Percentiles rank a stretch among this genome's conserved stretches.
These are phyloP conservation scores for Hericium rajendrae DNA, from an alignment of 768 basidiomycete genomes.

Conservation along the genomic window DNA sequence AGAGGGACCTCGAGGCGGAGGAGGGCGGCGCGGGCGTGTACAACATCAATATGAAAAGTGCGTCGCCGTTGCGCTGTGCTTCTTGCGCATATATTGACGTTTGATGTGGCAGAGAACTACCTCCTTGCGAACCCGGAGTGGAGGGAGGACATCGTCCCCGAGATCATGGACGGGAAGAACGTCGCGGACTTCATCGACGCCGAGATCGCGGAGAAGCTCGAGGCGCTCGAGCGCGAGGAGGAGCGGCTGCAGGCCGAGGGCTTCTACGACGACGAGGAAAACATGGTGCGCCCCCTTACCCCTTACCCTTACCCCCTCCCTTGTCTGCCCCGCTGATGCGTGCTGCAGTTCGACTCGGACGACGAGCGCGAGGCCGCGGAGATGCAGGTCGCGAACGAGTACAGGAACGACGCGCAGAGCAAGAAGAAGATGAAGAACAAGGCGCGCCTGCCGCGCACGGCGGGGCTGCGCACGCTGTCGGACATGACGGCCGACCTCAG, in stretches of 20 bases:
- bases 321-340: background rate
- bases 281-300: constrained; percentile 47
- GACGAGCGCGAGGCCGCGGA: constrained; percentile 69
- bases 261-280: constrained; percentile 86
- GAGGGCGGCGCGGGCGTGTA: constrained; percentile 88
- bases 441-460: constrained; percentile 67
- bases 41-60: constrained; percentile 85
- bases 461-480: constrained; percentile 51
- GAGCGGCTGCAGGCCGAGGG: constrained; percentile 90
- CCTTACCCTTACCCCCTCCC: background rate
- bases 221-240: constrained; percentile 94
- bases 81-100: background rate
- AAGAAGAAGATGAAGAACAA: constrained; percentile 89
- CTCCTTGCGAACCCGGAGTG: constrained; percentile 81
- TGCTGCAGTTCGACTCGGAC: constrained; percentile 40
- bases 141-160: constrained; percentile 97
- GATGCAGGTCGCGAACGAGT: constrained; percentile 45
- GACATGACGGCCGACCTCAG: constrained; percentile 78
- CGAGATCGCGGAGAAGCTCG: constrained; percentile 93
- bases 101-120: constrained; percentile 64
- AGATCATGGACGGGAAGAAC: constrained; percentile 98
- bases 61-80: constrained; percentile 20
- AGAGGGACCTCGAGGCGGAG: constrained; percentile 76
- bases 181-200: constrained; percentile 97
- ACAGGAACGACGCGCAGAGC: constrained; percentile 65